Base-by-base conservation (phyloP, 495 filamentous ascomycete genomes). In the Tuber microsphaerosporum region DNA sequence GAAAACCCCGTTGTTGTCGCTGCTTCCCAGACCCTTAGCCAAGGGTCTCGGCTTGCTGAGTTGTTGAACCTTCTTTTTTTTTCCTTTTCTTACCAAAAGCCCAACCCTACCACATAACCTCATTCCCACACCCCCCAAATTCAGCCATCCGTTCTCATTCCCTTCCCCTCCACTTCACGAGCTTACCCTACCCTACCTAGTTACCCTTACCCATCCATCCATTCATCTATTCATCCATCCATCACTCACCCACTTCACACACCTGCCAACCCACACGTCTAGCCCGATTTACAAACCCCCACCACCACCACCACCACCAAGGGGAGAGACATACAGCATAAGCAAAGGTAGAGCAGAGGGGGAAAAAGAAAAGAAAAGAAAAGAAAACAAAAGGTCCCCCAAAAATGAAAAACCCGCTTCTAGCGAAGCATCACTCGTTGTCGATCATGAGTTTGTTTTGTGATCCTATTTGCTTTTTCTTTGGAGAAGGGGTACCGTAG, bases 371-470 rank as follows among this genome's bases (percentile, higher is more conserved):
- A 65, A 34, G 34, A 12, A 31, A 65, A n/a, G n/a, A n/a, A n/a
- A 34, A 19, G 0, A 31, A 65, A 31, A 65, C 7, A 34, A 31
- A 14, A 34, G 4, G 9, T 61, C 46, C 6, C 20, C 46, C 45
- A 10, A 26, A 56, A 56, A 56, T 26, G 4, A 61, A 31, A 61
- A 61, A 61, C 51, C 51, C 22, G 51, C 51, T 56, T 26, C 10
- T 14, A 31, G 14, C 12, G 56, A 61, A 31, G 56, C n/a, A 31
- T 14, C 10, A 14, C n/a, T 61, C n/a, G 56, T 61, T 61, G 56
- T 61, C 56, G 56, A 45, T 79, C 76, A 79, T 76, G 77, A 73
- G 76, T 56, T 56, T 46, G 34, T 76, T 78, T 71, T 71, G 5
- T 75, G 70, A 70, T 71, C 71, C 70, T 41, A 71, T 75, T 75